phyloP scores from a whole-genome alignment of 768 basidiomycete genomes.

The Kwoniella sp. region DNA sequence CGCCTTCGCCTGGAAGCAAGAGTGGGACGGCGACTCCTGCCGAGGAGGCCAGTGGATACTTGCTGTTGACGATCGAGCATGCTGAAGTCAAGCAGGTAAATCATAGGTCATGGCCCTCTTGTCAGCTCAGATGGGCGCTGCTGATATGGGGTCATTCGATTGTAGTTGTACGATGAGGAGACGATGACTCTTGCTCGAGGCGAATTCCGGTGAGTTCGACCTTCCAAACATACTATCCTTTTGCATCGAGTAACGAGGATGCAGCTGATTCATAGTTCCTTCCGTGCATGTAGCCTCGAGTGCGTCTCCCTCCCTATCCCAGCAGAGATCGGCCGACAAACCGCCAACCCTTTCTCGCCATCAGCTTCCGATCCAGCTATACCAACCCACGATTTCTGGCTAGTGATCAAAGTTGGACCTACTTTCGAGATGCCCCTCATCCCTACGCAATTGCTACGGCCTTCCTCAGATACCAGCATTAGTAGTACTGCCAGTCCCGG shows the following conservation, averaged over 20 bases:
- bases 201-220: conserved; percentile 41
- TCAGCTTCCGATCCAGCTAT: conserved; percentile 44
- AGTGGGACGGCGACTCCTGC: conserved; percentile 31
- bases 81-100: conserved; percentile 44
- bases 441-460: conserved; percentile 61
- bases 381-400: conserved; percentile 65
- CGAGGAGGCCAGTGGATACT: conserved; percentile 44
- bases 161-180: conserved; percentile 41
- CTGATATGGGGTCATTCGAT: not conserved
- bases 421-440: conserved; percentile 66
- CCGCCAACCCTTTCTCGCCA: conserved; percentile 52
- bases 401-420: conserved; percentile 63
- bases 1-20: not conserved
- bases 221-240: not conserved
- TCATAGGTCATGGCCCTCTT: no score
- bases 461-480: conserved; percentile 43
- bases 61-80: conserved; percentile 51
- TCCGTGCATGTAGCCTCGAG: conserved; percentile 60
- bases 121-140: no score
- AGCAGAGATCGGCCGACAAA: conserved; percentile 44
- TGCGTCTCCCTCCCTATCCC: conserved; percentile 63
- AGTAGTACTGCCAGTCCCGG: no score
- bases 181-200: conserved; percentile 45
- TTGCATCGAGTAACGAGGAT: no score
- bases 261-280: no score